Evolutionary conservation across 148 eudicot genomes (phyloP).

Genomic region (Salicornia ramosissima): DNA sequence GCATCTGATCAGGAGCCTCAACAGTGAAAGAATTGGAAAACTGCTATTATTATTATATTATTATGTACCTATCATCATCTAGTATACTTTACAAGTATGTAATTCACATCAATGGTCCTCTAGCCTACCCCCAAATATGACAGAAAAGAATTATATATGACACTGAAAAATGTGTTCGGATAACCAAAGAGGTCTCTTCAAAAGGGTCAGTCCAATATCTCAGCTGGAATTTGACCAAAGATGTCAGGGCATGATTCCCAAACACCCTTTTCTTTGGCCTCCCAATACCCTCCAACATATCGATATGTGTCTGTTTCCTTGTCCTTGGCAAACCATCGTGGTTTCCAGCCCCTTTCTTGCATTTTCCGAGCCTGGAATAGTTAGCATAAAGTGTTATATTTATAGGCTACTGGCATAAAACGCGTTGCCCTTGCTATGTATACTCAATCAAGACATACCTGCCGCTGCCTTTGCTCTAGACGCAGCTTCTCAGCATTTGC

Average conservation of each 20-base stretch:
- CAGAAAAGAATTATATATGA: constrained; percentile 23
- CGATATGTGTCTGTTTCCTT: constrained; percentile 49
- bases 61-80: constrained; percentile 24
- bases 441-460: constrained; percentile 36
- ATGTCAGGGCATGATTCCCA: constrained; percentile 90
- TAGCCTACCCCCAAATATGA: constrained; percentile 27
- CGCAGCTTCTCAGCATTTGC: constrained; percentile 91
- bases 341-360: constrained; percentile 98
- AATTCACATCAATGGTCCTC: constrained; percentile 24
- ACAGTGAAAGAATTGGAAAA: not conserved
- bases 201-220: constrained; percentile 40
- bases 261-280: constrained; percentile 59
- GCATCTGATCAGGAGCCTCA: not conserved
- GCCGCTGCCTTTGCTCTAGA: constrained; percentile 88
- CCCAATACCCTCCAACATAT: constrained; percentile 86
- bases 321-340: constrained; percentile 77
- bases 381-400: not conserved
- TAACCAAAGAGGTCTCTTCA: constrained; percentile 12
- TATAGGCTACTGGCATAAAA: too few species aligned
- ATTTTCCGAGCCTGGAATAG: constrained; percentile 67
- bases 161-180: constrained; percentile 7
- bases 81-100: constrained; percentile 30
- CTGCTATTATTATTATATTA: constrained; percentile 13
- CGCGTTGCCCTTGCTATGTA: not conserved
- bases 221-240: constrained; percentile 71